Base-by-base conservation (phyloP, 176 grass and related monocot genomes). In the Oryza punctata region DNA sequence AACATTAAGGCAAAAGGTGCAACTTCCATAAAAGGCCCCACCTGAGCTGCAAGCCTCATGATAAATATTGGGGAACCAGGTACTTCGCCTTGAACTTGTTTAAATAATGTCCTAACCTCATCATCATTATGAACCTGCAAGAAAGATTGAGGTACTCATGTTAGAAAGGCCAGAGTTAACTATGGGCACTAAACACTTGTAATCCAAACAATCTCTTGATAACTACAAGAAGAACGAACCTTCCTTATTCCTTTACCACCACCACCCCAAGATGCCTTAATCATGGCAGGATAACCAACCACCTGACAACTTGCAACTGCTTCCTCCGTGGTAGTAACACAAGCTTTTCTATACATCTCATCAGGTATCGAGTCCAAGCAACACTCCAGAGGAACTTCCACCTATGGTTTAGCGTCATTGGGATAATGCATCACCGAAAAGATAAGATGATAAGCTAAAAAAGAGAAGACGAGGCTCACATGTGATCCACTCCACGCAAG, bases 41-140 rank as follows among this genome's bases (percentile, higher is more conserved):
- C 96, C 96, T 99, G 93, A 70, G 93, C 87, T 88, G 96, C 93
- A 82, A 99, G 76, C 76, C 87, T 94, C 96, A 99, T 99, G 86
- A 99, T 94, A 83, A 99, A 99, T 89, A 99, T 99, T 86, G 96
- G 96, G 25, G 93, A 99, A 24, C 96, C 93, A 24, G 96, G 91
- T 86, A 96, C 96, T 92, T 99, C 96, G 75, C 96, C 96, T 90
- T 99, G 96, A 27, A 99, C 96, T 96, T 99, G 96, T 81, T 96
- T 96, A 85, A 99, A 99, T 70, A 99, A 69, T 76, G 93, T 86
- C 88, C 89, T 89, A 74, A 94, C 96, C 59, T 99, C 93, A 54
- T 96, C 96, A 77, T 99, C 96, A 92, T 99, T 99, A 88, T 91
- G 90, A 82, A 99, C 96, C 93, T 99, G 75, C 61, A 77, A 77